A percentile compares a stretch with the other conserved stretches of the same genome.
phyloP scores from a whole-genome alignment of 306 rosid species.

The Fragaria vesca region DNA sequence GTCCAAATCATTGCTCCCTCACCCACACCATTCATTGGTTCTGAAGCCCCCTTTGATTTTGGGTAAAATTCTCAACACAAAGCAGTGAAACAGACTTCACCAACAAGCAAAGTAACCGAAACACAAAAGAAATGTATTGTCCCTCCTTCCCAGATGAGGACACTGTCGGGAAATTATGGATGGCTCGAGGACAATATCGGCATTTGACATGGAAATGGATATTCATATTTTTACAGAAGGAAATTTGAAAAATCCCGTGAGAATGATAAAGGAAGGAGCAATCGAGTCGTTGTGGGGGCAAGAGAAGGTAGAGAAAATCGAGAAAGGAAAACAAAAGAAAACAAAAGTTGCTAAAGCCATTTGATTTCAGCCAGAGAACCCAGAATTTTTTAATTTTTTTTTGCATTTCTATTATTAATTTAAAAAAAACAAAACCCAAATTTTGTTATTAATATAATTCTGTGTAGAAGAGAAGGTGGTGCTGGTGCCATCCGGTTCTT shows the following conservation, averaged over 20 bases:
- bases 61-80: slow-evolving; percentile 5
- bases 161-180: not conserved
- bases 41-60: not conserved
- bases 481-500: slow-evolving; percentile 43
- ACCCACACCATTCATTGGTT: not conserved
- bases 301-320: slow-evolving; percentile 36
- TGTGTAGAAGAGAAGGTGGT: slow-evolving; percentile 51
- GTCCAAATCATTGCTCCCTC: not conserved
- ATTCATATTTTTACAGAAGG: not conserved
- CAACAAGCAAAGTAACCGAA: not conserved
- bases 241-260: not conserved
- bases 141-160: not conserved
- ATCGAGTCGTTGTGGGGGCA: slow-evolving; percentile 35
- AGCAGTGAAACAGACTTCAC: slow-evolving; percentile 21
- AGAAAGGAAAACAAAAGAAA: slow-evolving; percentile 23
- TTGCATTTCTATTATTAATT: not conserved
- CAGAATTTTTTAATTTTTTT: not conserved
- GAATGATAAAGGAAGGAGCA: slow-evolving; percentile 18
- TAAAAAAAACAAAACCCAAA: not conserved
- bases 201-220: not conserved
- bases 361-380: slow-evolving; percentile 35
- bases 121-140: not conserved
- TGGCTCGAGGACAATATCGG: not conserved
- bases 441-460: slow-evolving; percentile 20
- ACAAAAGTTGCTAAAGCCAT: slow-evolving; percentile 19